Evolutionary conservation across 1,284 basidiomycete species (phyloP).

Genomic region (Porphyrellus sp.): DNA sequence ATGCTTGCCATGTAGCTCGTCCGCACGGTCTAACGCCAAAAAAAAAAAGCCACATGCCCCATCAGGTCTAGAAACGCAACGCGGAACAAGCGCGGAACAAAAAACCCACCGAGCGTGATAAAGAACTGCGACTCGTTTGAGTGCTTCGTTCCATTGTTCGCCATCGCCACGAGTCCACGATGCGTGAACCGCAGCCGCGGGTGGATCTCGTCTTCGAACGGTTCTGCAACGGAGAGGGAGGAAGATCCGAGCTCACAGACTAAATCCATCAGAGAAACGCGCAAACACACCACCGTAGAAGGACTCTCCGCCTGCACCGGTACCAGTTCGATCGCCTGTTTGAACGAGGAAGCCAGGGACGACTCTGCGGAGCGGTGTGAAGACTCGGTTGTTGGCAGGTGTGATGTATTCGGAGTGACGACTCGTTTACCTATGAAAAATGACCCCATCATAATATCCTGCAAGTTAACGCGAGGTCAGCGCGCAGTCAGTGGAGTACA

Average conservation of each 20-base stretch:
- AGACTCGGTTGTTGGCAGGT: neutral
- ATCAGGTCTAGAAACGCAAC: constrained; percentile 2
- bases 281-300: constrained; percentile 74
- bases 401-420: neutral
- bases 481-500: constrained; percentile 15
- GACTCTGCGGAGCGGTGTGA: constrained; percentile 44
- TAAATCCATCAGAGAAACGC: neutral
- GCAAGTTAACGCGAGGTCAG: constrained; percentile 11
- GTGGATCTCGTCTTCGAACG: constrained; percentile 92
- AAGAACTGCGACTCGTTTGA: constrained; percentile 90
- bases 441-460: constrained; percentile 95
- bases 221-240: constrained; percentile 56
- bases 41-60: neutral
- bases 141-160: constrained; percentile 82
- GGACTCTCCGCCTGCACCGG: constrained; percentile 88
- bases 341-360: constrained; percentile 90
- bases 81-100: neutral
- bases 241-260: neutral
- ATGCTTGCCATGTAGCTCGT: constrained; percentile 86
- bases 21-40: constrained; percentile 66
- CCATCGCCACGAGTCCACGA: constrained; percentile 92
- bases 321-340: constrained; percentile 92
- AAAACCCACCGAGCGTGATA: constrained; percentile 76
- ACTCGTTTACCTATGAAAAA: constrained; percentile 78
- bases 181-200: constrained; percentile 82